Evolutionary conservation across 495 filamentous ascomycete species (phyloP), one percentile per base, ranked within the genome.

Genomic region (Talaromyces borbonicus): DNA sequence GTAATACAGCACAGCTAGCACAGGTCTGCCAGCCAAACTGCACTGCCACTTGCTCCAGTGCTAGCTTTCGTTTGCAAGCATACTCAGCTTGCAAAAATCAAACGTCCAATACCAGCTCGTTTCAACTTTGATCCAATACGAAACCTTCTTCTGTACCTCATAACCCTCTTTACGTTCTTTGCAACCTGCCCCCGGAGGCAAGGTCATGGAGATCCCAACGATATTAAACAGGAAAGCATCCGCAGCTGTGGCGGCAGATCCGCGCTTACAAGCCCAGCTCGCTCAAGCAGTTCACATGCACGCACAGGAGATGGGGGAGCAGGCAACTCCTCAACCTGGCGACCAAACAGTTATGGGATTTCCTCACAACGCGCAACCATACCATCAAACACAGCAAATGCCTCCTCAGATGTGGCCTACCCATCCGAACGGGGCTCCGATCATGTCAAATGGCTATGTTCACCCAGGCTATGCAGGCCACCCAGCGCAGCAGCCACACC

Each of bases 191-290:
- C 50, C 59, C 55, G 65, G 53, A 62, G 61, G n/a, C n/a, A 60
- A 60, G 65, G 67, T 66, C 63, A 84, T 84, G 80, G 78, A 84
- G 61, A 80, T 84, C 66, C 79, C 78, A 54, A 79, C 77, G 54
- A 81, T 84, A 52, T 59, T 84, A 50, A 80, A 83, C 53, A 70
- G 73, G 48, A 83, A 82, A 65, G 73, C 69, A 51, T 72, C 76
- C 58, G 68, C 71, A 46, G 73, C 73, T 16, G 69, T 74, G 45
- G 71, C 72, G 47, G 68, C 70, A 56, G 64, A 77, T 59, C 53
- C 69, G 55, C 65, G 73, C 52, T 59, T 74, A 36, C 72, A 79
- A 32, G 75, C 78, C 51, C 74, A 77, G 24, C 67, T 80, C 20
- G 54, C 69, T 7, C 76, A 79, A 48, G 66, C 53, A 45, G 44